Conservation (phyloP, 2,329 filamentous ascomycete species). For the Thielaviopsis euricoi region DNA sequence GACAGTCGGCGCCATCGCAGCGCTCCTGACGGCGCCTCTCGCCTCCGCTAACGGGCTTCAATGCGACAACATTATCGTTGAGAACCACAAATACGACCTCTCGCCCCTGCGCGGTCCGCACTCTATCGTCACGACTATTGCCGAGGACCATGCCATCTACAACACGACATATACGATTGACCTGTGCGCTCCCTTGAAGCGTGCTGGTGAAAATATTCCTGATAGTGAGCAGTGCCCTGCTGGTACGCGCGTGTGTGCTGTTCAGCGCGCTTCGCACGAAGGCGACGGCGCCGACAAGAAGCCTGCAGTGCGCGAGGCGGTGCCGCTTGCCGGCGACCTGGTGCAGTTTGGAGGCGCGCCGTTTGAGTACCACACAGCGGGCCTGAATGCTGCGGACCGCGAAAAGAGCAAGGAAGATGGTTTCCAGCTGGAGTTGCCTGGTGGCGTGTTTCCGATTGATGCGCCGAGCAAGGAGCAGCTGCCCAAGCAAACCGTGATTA, state of each 20-base stretch:
- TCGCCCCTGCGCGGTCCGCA: slow-evolving; percentile 48
- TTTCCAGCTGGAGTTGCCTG: slow-evolving; percentile 48
- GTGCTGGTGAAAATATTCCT: slow-evolving; percentile 33
- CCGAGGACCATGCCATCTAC: slow-evolving; percentile 33
- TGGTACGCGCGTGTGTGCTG: slow-evolving; percentile 62
- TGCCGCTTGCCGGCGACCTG: slow-evolving; percentile 62
- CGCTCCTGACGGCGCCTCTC: slow-evolving; percentile 19
- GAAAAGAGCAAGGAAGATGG: slow-evolving; percentile 55
- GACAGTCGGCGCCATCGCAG: neutral
- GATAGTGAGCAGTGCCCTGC: slow-evolving; percentile 47
- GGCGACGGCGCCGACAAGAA: slow-evolving; percentile 29
- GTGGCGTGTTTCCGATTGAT: slow-evolving; percentile 36
- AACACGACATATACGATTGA: slow-evolving; percentile 76
- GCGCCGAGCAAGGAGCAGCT: slow-evolving; percentile 32
- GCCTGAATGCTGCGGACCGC: slow-evolving; percentile 49
- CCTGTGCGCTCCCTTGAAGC: slow-evolving; percentile 52
- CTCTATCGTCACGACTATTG: slow-evolving; percentile 44
- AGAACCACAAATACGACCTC: slow-evolving; percentile 47
- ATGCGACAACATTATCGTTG: slow-evolving; percentile 45
- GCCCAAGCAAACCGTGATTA: slow-evolving; percentile 61
- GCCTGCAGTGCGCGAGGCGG: slow-evolving; percentile 37
- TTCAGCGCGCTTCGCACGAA: slow-evolving; percentile 40
- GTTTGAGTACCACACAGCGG: slow-evolving; percentile 49
- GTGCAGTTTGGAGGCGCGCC: slow-evolving; percentile 36
- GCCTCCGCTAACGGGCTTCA: slow-evolving; percentile 33